Percentiles rank a stretch among this genome's conserved stretches.
Evolutionary conservation across 2,329 filamentous ascomycete species (phyloP).

Genomic region (Hypomyces perniciosus): DNA sequence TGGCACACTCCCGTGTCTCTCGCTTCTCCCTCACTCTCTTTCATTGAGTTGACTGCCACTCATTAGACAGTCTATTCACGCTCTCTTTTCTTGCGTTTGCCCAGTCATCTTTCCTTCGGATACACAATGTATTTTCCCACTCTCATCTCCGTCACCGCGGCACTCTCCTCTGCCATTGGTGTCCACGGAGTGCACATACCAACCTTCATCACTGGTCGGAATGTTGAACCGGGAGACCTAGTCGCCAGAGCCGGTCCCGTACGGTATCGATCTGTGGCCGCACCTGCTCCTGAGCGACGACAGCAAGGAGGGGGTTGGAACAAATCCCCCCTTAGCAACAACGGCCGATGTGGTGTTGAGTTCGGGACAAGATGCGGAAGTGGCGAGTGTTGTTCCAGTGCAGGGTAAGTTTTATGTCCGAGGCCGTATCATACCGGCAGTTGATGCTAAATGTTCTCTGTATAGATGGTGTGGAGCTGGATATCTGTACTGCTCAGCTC

Average conservation of each 20-base stretch:
- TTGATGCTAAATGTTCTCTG: too few species aligned
- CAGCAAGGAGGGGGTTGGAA: slow-evolving; percentile 1
- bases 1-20: too few species aligned
- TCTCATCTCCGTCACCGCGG: background rate
- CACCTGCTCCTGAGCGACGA: background rate
- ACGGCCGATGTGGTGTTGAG: slow-evolving; percentile 40
- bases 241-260: background rate
- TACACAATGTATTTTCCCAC: background rate
- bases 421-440: background rate
- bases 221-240: background rate
- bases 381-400: slow-evolving; percentile 37
- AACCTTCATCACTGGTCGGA: background rate
- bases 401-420: slow-evolving; percentile 27
- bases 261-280: background rate
- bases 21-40: background rate
- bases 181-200: background rate
- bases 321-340: slow-evolving; percentile 10
- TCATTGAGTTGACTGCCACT: background rate
- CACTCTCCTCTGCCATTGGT: background rate
- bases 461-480: slow-evolving; percentile 51
- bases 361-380: slow-evolving; percentile 28
- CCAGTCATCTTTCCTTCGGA: background rate
- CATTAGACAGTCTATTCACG: background rate
- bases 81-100: background rate
- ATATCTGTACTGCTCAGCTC: slow-evolving; percentile 52